Conservation (phyloP, 345 rosid species). For the Anacardium occidentale region DNA sequence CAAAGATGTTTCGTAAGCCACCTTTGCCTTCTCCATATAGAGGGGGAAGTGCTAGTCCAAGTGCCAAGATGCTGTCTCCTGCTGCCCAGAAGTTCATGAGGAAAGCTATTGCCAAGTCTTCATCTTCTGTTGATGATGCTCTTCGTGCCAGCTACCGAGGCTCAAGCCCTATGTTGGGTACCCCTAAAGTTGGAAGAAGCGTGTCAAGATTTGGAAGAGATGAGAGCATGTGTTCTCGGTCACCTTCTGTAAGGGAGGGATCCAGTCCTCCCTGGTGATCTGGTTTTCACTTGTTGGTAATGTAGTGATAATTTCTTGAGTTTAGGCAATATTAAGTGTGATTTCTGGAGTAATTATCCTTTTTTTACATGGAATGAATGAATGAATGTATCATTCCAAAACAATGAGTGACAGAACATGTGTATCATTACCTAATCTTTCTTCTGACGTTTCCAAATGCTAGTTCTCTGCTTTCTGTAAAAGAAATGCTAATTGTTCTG, state of each 20-base stretch:
- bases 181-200: conserved; percentile 79
- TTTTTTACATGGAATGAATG: background rate
- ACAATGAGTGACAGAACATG: too few species aligned
- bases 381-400: background rate
- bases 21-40: conserved; percentile 86
- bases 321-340: background rate
- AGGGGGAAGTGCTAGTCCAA: conserved; percentile 97
- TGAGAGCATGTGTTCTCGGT: conserved; percentile 49
- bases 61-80: conserved; percentile 70
- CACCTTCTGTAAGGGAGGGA: conserved; percentile 66
- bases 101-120: conserved; percentile 73
- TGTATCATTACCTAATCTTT: background rate
- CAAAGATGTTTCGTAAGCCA: conserved; percentile 82
- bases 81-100: conserved; percentile 97
- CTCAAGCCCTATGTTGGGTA: conserved; percentile 61
- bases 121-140: conserved; percentile 86
- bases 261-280: conserved; percentile 54
- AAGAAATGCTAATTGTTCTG: too few species aligned
- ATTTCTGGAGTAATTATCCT: background rate
- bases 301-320: background rate
- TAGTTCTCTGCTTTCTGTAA: background rate
- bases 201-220: conserved; percentile 81
- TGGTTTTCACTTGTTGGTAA: background rate
- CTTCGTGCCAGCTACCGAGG: conserved; percentile 95
- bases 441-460: background rate